Evolutionary conservation across 78 protist genomes (phyloP).

Genomic region (Pigoraptor vietnamica): DNA sequence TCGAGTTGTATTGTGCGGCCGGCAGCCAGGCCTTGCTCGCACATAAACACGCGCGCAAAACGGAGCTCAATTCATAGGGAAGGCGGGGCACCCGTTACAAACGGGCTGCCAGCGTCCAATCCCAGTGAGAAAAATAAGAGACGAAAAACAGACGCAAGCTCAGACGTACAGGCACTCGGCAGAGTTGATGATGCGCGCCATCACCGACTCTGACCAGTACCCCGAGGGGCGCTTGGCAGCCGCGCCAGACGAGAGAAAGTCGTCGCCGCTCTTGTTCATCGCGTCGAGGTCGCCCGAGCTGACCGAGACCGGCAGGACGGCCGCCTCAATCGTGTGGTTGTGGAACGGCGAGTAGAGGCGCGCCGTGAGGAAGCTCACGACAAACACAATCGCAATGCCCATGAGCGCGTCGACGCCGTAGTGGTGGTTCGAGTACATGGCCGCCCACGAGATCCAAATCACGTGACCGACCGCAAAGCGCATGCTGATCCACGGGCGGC

Average conservation of each 20-base stretch:
- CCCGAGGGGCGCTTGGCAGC: neutral
- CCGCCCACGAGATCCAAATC: conserved; percentile 4
- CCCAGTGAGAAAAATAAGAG: neutral
- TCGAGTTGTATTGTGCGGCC: too few relatives aligned
- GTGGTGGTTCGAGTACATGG: conserved; percentile 7
- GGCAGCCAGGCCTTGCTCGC: too few relatives aligned
- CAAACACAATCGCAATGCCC: neutral
- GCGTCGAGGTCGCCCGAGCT: too few relatives aligned
- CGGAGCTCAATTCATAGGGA: too few relatives aligned
- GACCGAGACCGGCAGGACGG: neutral
- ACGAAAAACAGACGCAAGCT: neutral
- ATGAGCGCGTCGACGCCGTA: conserved; percentile 7
- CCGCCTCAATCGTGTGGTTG: neutral
- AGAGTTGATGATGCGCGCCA: neutral
- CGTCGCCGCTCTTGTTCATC: too few relatives aligned
- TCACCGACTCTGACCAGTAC: neutral
- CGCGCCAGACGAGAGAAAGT: neutral
- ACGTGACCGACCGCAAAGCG: neutral
- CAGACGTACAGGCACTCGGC: neutral
- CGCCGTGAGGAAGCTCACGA: neutral
- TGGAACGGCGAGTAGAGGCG: neutral
- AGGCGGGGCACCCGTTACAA: too few relatives aligned
- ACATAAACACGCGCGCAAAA: too few relatives aligned
- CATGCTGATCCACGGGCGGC: neutral
- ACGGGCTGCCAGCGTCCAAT: too few relatives aligned